phyloP scores from a whole-genome alignment of 129 eudicot species.

The Lactuca sativa region DNA sequence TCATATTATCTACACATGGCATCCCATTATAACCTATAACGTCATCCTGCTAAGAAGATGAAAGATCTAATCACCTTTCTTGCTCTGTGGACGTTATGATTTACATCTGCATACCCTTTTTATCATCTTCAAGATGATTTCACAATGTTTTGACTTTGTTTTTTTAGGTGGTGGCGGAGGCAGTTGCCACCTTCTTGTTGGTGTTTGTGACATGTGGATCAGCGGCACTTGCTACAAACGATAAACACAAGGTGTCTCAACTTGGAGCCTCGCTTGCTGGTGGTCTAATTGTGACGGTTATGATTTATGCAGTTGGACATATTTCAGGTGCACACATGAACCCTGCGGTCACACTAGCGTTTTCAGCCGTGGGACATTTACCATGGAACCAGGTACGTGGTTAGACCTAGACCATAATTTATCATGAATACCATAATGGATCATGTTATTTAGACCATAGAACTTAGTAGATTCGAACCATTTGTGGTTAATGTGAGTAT shows the following conservation, averaged over 20 bases:
- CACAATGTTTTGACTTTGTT: neutral
- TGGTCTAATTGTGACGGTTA: slow-evolving; percentile 80
- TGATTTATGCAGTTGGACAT: slow-evolving; percentile 95
- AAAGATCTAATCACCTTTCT: too few relatives aligned
- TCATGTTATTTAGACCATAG: neutral
- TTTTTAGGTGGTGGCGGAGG: slow-evolving; percentile 66
- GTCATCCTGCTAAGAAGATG: too few relatives aligned
- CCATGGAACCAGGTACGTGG: slow-evolving; percentile 66
- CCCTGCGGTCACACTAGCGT: slow-evolving; percentile 93
- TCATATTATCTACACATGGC: neutral
- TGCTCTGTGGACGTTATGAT: too few relatives aligned
- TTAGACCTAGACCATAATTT: neutral
- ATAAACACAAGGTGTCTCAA: slow-evolving; percentile 47
- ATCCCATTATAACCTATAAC: too few relatives aligned
- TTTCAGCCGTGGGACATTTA: slow-evolving; percentile 65
- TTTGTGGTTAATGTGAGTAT: slow-evolving; percentile 10
- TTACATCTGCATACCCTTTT: too few relatives aligned
- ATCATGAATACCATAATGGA: neutral
- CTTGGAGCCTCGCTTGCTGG: slow-evolving; percentile 82
- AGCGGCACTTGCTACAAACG: slow-evolving; percentile 47
- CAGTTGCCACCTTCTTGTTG: slow-evolving; percentile 67
- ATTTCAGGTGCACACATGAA: slow-evolving; percentile 95
- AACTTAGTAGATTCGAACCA: neutral
- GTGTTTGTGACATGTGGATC: slow-evolving; percentile 86
- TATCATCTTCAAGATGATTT: neutral